Base-by-base conservation (phyloP, 140 eudicot species). In the Cichorium intybus region DNA sequence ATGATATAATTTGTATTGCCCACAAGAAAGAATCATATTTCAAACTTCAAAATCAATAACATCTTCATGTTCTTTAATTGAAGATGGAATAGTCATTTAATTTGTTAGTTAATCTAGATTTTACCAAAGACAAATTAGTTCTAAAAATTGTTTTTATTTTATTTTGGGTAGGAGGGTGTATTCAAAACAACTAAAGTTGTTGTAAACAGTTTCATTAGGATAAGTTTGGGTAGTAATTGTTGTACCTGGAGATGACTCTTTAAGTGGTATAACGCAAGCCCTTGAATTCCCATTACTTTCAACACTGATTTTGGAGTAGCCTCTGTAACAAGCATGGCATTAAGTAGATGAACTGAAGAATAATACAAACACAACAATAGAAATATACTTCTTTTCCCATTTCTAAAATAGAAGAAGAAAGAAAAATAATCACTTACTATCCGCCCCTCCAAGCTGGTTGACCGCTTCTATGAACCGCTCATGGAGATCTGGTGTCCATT, bases 271-370 rank as follows among this genome's bases (percentile, higher is more conserved):
- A n/a, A n/a, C n/a, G n/a, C n/a, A n/a, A n/a, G n/a, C n/a, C n/a
- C n/a, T n/a, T n/a, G n/a, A n/a, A 92, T 79, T 41, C 98, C 96
- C 98, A 92, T 92, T 23, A 85, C 80, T 77, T 85, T 92, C 81
- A 88, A 71, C 41, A 92, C 98, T 37, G 98, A 82, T 80, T 92
- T 92, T 29, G 96, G 98, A 56, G 98, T 92, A 59, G 98, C 96
- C 73, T 92, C 96, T 92, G 81, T 53, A 69, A 68, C 67, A 76
- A 21, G 78, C 49, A 70, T 67, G 59, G 45, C 21, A 56, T 34
- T 37, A 60, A 20, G 3, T 53, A 14, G 57, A 56, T 43, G 7
- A 66, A 29, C 24, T 3, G 11, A 1, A 16, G 14, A 74, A 47
- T 14, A 50, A 27, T 45, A 64, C 12, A 10, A 39, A 50, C n/a